Conservation (phyloP, 2,329 filamentous ascomycete genomes). For the Neopestalotiopsis sp. region DNA sequence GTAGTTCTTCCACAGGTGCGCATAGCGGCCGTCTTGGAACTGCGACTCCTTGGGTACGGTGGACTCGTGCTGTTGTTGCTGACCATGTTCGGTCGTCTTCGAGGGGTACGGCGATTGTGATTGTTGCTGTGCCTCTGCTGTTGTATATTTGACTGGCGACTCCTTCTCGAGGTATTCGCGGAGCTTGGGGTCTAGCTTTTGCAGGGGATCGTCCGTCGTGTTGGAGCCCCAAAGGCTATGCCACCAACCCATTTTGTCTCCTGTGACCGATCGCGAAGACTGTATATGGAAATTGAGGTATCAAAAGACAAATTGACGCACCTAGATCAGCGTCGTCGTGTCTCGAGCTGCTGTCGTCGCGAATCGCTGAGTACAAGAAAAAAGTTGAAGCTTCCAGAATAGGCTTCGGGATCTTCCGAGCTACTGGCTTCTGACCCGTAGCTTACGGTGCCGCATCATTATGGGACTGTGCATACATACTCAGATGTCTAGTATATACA, state of each 20-base stretch:
- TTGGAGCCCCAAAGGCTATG: constrained; percentile 57
- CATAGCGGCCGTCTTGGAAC: constrained; percentile 68
- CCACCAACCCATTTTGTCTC: constrained; percentile 60
- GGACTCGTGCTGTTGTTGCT: constrained; percentile 21
- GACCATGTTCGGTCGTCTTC: constrained; percentile 13
- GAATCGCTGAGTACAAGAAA: not conserved
- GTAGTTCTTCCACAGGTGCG: constrained; percentile 94
- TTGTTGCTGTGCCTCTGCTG: constrained; percentile 6
- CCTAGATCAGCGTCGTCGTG: not conserved
- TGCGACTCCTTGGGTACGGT: constrained; percentile 55
- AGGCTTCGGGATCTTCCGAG: constrained; percentile 12
- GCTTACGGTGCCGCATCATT: not conserved
- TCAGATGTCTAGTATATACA: not conserved
- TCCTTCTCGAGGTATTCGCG: constrained; percentile 86
- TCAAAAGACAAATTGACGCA: not conserved
- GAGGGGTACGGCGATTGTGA: constrained; percentile 12
- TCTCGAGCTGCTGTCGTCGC: not conserved
- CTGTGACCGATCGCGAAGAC: not conserved
- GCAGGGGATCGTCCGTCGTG: constrained; percentile 66
- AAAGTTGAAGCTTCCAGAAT: constrained; percentile 10
- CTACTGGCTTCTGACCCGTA: not conserved
- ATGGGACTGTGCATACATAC: not conserved
- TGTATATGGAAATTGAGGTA: not conserved
- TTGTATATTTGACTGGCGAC: constrained; percentile 72
- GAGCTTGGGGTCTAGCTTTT: constrained; percentile 80